These are phyloP conservation scores for Jackrogersella multiformis DNA, from an alignment of 495 filamentous ascomycete species.

Conservation along the genomic window DNA sequence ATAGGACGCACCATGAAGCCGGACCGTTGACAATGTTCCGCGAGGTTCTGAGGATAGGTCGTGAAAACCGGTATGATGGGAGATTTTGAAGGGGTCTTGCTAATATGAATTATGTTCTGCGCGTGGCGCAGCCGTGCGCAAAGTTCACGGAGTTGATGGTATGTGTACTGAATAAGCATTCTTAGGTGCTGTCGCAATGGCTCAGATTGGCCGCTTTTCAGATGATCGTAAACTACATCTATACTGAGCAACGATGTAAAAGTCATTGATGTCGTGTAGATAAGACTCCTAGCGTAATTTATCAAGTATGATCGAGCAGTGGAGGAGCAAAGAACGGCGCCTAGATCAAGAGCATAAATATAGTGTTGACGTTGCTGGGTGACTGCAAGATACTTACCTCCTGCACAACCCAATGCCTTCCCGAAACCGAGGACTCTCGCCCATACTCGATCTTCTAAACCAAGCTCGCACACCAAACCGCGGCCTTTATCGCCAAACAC, in stretches of 20 bases:
- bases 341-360: constrained; percentile 28
- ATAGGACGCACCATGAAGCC: constrained; percentile 65
- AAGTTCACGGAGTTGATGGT: constrained; percentile 32
- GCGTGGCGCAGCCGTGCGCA: constrained; percentile 19
- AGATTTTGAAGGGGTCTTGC: constrained; percentile 39
- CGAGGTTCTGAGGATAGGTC: constrained; percentile 57
- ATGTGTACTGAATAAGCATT: constrained; percentile 43
- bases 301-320: constrained; percentile 64
- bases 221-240: constrained; percentile 57
- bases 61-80: constrained; percentile 58
- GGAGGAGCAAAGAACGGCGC: constrained; percentile 58
- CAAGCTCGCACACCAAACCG: constrained; percentile 73
- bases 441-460: constrained; percentile 72
- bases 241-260: constrained; percentile 64
- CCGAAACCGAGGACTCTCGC: constrained; percentile 80
- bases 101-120: constrained; percentile 37
- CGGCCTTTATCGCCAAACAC: constrained; percentile 69
- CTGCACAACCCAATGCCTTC: constrained; percentile 76
- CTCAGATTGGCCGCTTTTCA: constrained; percentile 56
- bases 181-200: constrained; percentile 41
- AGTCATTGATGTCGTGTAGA: constrained; percentile 68
- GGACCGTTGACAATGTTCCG: constrained; percentile 57
- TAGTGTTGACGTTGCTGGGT: background rate
- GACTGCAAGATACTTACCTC: constrained; percentile 62
- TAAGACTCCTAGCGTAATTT: constrained; percentile 69